Percentiles rank a stretch among this genome's conserved stretches.
Conservation (phyloP, 1,284 basidiomycete genomes). For the Malassezia sympodialis region DNA sequence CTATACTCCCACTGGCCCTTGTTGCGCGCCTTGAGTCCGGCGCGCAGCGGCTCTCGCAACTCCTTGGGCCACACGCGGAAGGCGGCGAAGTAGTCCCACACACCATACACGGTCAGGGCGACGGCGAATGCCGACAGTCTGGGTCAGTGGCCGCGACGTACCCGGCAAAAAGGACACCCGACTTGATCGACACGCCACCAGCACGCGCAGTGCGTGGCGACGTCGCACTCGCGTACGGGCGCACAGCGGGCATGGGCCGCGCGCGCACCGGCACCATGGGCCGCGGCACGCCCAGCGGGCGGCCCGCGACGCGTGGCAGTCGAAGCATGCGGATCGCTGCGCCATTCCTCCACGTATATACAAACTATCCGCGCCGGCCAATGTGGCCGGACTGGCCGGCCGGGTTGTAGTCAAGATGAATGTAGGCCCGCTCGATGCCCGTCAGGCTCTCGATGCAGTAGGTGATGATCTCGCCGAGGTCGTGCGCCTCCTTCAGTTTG, state of each 20-base stretch:
- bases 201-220: neutral
- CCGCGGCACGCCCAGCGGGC: neutral
- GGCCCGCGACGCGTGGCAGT: neutral
- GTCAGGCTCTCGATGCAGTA: conserved; percentile 38
- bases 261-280: no score
- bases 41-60: conserved; percentile 41
- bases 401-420: conserved; percentile 42
- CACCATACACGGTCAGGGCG: conserved; percentile 36
- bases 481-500: conserved; percentile 43
- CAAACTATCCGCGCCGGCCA: conserved; percentile 24
- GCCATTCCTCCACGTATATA: neutral
- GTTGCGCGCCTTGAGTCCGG: conserved; percentile 40
- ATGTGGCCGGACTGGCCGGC: conserved; percentile 38
- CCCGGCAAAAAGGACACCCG: conserved; percentile 11
- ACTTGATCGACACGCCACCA: conserved; percentile 2
- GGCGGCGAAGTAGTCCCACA: conserved; percentile 38
- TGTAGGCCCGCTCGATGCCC: conserved; percentile 35
- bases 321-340: neutral
- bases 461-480: conserved; percentile 40
- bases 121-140: conserved; percentile 34
- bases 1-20: conserved; percentile 34
- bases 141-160: conserved; percentile 5
- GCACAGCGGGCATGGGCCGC: neutral
- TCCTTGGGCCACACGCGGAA: conserved; percentile 45
- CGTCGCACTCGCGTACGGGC: neutral